Evolutionary conservation across 352 stramenopile genomes (phyloP), one percentile per base, ranked within the genome.

Genomic region (Pythium scleroteichum): DNA sequence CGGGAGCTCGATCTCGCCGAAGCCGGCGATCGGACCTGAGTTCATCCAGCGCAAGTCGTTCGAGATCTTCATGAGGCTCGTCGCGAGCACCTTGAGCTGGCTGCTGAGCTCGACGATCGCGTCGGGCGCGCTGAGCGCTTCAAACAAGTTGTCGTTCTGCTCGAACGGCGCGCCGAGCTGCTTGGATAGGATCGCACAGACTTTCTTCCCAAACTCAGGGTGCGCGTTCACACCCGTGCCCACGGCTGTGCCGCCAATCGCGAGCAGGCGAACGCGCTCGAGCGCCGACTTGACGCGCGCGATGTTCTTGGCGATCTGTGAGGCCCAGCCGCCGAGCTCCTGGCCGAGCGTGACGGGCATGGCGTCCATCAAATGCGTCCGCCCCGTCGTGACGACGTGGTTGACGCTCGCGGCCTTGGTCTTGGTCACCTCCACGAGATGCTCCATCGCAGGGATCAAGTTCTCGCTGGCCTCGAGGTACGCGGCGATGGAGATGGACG

Each of bases 21-120:
- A 68, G 22, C 96, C 96, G 52, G 92, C 97, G 56, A 96, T 80
- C 23, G 96, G 96, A 17, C 96, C 96, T 53, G 79, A 96, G 45
- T 89, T 94, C 56, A 98, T 81, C 35, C 97, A 82, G 35, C 95
- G 79, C 38, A 98, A 62, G 68, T 98, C 93, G 64, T 98, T 98
- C 4, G 93, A 92, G 76, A 99, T 97, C 73, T 99, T 98, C 71
- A 97, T 98, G 51, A 99, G 68, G 64, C 79, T 89, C 32, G 74
- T 82, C 2, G 94, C 93, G 17, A 97, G 76, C 4, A 85, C 85
- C 66, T 98, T 98, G 32, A 99, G 79, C 19, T 87, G 86, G 8
- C 87, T 90, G 47, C 89, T 97, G 20, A 90, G 74, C 75, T 98
- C 92, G 0, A 98, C 87, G 19, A 98, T 74, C n/a, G 86, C 80